Evolutionary conservation across 805 yeast genomes (phyloP), one percentile per base, ranked within the genome.

Genomic region (Wickerhamia fluorescens): DNA sequence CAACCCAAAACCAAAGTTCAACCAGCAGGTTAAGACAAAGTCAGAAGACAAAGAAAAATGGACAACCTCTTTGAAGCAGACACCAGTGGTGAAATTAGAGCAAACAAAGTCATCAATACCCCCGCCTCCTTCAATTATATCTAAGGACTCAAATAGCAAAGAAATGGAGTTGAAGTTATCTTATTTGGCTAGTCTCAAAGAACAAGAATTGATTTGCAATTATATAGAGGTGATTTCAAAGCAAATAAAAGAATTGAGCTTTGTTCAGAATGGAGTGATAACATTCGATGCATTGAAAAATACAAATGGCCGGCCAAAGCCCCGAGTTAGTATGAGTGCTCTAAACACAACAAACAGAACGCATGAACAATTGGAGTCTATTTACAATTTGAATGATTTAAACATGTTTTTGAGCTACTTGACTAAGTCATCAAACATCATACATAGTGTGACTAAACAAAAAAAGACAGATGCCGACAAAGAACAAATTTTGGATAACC

Each of bases 241-340:
- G 34, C 69, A 63, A 38, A 63, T 63, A 33, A 61, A 61, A 33
- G 68, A 62, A 35, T 48, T 63, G 19, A 51, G 47, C 25, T 61
- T 63, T 39, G 66, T 62, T 4, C 64, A 61, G 37, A 61, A 56
- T 35, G 69, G 69, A 4, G 65, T 61, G 22, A 61, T 63, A 27
- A 56, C 68, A 0, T 49, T 58, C 29, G 68, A 62, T 40, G 66
- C 67, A 2, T 42, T 62, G 21, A 52, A 50, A 11, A 15, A 27
- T 14, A 22, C 23, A 7, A 33, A 29, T 10, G 9, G 9, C 10
- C 9, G 7, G 7, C 20, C 20, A 7, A 27, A 27, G 18, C 16
- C 20, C n/a, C 8, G 18, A 3, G 29, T 14, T 3, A n/a, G 14
- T 5, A 14, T 20, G 5, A 13, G 12, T 12, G 25, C 16, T 8